Base-by-base conservation (phyloP, 2,329 filamentous ascomycete species). In the Cytospora schulzeri region DNA sequence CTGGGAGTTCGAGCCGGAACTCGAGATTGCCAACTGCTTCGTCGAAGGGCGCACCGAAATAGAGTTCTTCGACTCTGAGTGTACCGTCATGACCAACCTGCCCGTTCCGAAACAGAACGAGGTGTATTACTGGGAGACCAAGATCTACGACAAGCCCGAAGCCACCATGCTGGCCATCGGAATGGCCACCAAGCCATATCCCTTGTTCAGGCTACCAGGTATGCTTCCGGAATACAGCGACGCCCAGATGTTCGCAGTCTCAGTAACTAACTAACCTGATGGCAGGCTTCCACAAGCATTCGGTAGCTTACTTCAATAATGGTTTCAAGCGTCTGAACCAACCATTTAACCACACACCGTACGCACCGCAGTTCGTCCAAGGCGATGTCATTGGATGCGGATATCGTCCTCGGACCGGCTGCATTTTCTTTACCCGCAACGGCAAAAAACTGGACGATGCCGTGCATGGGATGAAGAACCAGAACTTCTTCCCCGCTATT, bases 101-200 rank as follows among this genome's bases (percentile, higher is more conserved):
- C 95, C 95, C 0, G 92, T 99, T 9, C 95, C 95, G 17, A 99
- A 99, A 74, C 95, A 99, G 75, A 99, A 99, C 74, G 95, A 99
- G 73, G 94, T 98, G 14, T 99, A 99, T 77, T 99, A 99, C 78
- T 99, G 95, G 95, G 95, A 99, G 77, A 91, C 93, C 63, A 99
- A 99, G 81, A 90, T 99, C 60, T 99, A 96, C 78, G 95, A 99
- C 68, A 98, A 98, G 79, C 93, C 95, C 4, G 95, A 98, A 68
- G 87, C 81, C 65, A 96, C 92, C 0, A 80, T 92, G 69, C 85
- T 99, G 67, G 93, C 91, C 74, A 93, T 99, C 71, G 95, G 95
- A 70, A 91, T 99, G 83, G 91, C 91, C 54, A 99, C 95, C 24
- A 99, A 99, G 75, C 95, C 95, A 9, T 99, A 99, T 76, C 95